These are phyloP conservation scores for Xylariaceae sp. DNA, from an alignment of 2,329 filamentous ascomycete genomes.

Conservation along the genomic window DNA sequence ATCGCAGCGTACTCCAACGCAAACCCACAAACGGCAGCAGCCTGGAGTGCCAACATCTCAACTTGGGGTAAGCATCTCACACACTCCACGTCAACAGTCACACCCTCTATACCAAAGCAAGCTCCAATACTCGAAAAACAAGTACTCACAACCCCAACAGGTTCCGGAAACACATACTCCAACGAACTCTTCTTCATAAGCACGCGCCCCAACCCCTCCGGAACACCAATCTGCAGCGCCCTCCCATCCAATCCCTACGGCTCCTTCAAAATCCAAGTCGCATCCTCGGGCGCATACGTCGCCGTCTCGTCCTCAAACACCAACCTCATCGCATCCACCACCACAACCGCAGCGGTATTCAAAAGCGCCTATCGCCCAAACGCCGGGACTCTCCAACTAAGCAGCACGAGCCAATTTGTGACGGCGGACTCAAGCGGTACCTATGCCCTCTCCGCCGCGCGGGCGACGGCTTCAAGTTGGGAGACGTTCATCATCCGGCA, in stretches of 20 bases:
- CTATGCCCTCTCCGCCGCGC: conserved; percentile 2
- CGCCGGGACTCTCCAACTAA: conserved; percentile 1
- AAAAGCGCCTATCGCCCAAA: conserved; percentile 5
- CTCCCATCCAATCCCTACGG: conserved; percentile 7
- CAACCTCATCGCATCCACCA: conserved; percentile 3
- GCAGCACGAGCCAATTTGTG: conserved; percentile 3
- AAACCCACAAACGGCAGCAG: conserved; percentile 4
- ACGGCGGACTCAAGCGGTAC: conserved; percentile 3
- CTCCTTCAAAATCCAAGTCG: conserved; percentile 4
- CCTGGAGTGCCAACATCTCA: conserved; percentile 9
- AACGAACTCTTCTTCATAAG: conserved; percentile 9
- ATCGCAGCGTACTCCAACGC: conserved; percentile 9
- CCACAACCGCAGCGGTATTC: conserved; percentile 1
- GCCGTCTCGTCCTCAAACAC: background rate
- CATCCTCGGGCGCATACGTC: conserved; percentile 3
- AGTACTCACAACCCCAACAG: background rate
- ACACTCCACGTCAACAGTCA: background rate
- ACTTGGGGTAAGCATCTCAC: conserved; percentile 1
- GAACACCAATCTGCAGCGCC: conserved; percentile 3
- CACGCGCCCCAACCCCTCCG: conserved; percentile 5
- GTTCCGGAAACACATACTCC: conserved; percentile 6
- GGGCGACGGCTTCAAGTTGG: conserved; percentile 3
- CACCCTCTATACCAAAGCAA: background rate
- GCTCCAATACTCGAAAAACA: no score
- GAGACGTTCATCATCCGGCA: conserved; percentile 5